Evolutionary conservation across 148 eudicot genomes (phyloP), one percentile per base, ranked within the genome.

Genomic region (Spergularia marina): DNA sequence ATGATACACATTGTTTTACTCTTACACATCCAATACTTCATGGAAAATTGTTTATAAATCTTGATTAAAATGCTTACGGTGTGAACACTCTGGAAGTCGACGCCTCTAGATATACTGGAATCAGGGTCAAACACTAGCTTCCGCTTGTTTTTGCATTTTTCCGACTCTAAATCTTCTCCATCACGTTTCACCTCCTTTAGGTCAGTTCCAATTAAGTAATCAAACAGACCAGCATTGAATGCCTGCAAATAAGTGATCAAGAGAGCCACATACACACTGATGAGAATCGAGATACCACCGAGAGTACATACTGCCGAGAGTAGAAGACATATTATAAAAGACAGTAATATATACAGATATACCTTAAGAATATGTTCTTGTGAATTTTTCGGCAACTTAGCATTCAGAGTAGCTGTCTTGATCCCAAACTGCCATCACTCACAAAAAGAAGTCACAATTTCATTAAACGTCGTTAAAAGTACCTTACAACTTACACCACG

Each of bases 291-390:
- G 69, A 65, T 65, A 36, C 20, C 44, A 65, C 52, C 1, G 59
- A 4, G 58, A 65, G 25, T 23, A 23, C 25, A 23, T 23, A 23
- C 25, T 23, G 17, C 23, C n/a, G 12, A 41, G 54, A 52, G 4
- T 30, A 30, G 36, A 2, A 30, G 36, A 30, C 36, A 30, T 30
- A 56, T 12, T 34, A 7, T 9, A 41, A 53, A 36, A n/a, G 58
- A 17, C 25, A 53, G 44, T 4, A 68, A 34, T 63, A 81, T 30
- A 30, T 30, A 30, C 36, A 30, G 36, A 30, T 30, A 2, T 82
- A 96, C 99, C 98, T 96, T 97, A 64, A 96, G 90, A 72, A 92
- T 91, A 82, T 96, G 99, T 53, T 89, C 86, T 70, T 98, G 91
- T 65, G 99, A 96, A 86, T 92, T 96, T 85, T 88, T 93, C 3